Conservation (phyloP, 495 filamentous ascomycete species). For the Podospora didyma region DNA sequence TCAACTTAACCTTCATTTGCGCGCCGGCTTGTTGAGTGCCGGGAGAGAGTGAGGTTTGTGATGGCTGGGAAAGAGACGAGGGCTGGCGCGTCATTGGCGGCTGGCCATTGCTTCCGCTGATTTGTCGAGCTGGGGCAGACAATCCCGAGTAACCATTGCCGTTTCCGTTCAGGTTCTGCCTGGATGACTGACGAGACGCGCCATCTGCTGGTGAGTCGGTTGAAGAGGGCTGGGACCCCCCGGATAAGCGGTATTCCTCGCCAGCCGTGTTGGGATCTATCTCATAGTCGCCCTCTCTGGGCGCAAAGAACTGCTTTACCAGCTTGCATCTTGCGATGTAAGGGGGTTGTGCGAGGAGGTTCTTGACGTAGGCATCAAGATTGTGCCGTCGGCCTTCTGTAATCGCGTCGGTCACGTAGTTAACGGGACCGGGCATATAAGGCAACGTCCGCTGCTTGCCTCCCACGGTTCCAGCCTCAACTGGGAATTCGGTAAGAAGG, state of each 20-base stretch:
- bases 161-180: slow-evolving; percentile 61
- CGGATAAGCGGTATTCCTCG: slow-evolving; percentile 67
- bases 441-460: slow-evolving; percentile 76
- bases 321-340: slow-evolving; percentile 80
- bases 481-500: slow-evolving; percentile 87
- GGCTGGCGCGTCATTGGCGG: slow-evolving; percentile 63
- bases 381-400: slow-evolving; percentile 88
- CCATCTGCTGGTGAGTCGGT: slow-evolving; percentile 48
- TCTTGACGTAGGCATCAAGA: slow-evolving; percentile 91
- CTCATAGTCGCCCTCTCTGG: slow-evolving; percentile 87
- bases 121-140: slow-evolving; percentile 54
- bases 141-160: slow-evolving; percentile 50
- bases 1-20: slow-evolving; percentile 88
- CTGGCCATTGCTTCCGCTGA: slow-evolving; percentile 52
- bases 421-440: slow-evolving; percentile 98
- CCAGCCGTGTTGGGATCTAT: slow-evolving; percentile 66
- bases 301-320: slow-evolving; percentile 86
- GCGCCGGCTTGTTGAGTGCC: slow-evolving; percentile 36
- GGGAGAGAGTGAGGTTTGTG: slow-evolving; percentile 52
- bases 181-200: slow-evolving; percentile 72
- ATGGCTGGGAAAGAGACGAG: slow-evolving; percentile 70
- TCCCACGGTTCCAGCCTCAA: slow-evolving; percentile 81
- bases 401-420: slow-evolving; percentile 95
- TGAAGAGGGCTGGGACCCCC: slow-evolving; percentile 69
- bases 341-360: slow-evolving; percentile 73